Conservation (phyloP, 805 yeast species). For the Saturnispora gosingensis region DNA sequence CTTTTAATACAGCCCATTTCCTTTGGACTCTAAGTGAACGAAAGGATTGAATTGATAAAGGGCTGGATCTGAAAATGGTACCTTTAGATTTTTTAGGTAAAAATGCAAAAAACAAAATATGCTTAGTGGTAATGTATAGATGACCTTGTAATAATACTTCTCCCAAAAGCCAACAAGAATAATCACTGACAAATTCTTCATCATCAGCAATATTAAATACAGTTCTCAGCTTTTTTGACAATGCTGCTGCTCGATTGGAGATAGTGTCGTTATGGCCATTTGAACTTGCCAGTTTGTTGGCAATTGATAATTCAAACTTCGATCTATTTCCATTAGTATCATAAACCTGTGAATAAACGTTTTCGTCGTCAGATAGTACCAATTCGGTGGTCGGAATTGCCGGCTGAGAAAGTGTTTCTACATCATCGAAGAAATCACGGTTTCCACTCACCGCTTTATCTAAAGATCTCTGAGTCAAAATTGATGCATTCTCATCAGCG, state of each 20-base stretch:
- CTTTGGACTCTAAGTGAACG: slow-evolving; percentile 36
- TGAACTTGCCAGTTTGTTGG: slow-evolving; percentile 20
- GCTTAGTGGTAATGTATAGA: slow-evolving; percentile 56
- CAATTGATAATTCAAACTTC: slow-evolving; percentile 28
- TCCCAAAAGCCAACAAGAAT: slow-evolving; percentile 68
- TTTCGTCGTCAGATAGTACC: neutral
- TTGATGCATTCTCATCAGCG: neutral
- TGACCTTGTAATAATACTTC: slow-evolving; percentile 86
- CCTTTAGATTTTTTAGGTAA: slow-evolving; percentile 47
- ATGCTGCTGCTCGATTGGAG: slow-evolving; percentile 28
- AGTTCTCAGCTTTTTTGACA: slow-evolving; percentile 28
- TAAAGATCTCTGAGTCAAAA: neutral
- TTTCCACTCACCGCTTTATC: neutral
- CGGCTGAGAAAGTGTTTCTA: neutral
- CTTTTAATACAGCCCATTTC: slow-evolving; percentile 74
- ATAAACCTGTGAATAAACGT: neutral
- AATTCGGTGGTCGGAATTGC: neutral
- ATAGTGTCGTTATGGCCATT: slow-evolving; percentile 4
- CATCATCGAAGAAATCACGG: neutral
- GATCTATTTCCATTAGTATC: slow-evolving; percentile 12
- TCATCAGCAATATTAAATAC: slow-evolving; percentile 40
- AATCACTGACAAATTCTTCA: slow-evolving; percentile 52
- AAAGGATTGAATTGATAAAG: slow-evolving; percentile 35
- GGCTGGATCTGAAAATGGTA: slow-evolving; percentile 39
- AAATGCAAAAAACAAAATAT: slow-evolving; percentile 67